Base-by-base conservation (phyloP, 805 yeast species). In the Suhomyces vadensis region DNA sequence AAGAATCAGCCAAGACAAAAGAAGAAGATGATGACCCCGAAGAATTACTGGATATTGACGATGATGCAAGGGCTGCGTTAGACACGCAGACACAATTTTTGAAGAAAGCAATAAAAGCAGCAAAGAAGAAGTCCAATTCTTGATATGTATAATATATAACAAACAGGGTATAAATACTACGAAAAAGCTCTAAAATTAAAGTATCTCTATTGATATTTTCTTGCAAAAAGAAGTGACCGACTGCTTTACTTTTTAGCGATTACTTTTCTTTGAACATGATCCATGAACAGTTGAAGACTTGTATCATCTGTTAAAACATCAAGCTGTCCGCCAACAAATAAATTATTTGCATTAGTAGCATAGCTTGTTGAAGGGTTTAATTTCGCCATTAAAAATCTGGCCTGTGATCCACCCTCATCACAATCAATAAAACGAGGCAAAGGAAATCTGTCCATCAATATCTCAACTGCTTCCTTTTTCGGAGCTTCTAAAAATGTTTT, bases 331-430 rank as follows among this genome's bases (percentile, higher is more conserved):
- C 43, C 42, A 29, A 5, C 58, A 61, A 48, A 43, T 10, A 60
- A 55, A 39, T 65, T 65, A 43, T 56, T 61, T 10, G 71, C 71
- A 39, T 69, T 52, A 24, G 77, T 69, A 6, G 64, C 55, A 58
- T 82, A 81, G 37, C 75, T 74, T 2, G 82, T 80, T 3, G 85
- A 75, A 10, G 89, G 88, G 61, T 83, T 83, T 54, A 83, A 67
- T 61, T 82, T 82, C 2, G 87, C 83, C 73, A 79, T 79, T 44
- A 83, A 67, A 59, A 83, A 83, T 62, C 89, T 73, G 0, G 88
- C 87, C 57, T 83, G 89, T 0, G 87, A 82, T 3, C 87, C 88
- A 43, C 87, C 87, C 58, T 82, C 87, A 53, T 83, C 87, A 20
- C 87, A 81, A 56, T 83, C 87, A 42, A 83, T 81, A 52, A 82